A percentile compares a stretch with the other conserved stretches of the same genome.
These are phyloP conservation scores for Paxillus ammoniavirescens DNA, from an alignment of 768 basidiomycete genomes.

Conservation along the genomic window DNA sequence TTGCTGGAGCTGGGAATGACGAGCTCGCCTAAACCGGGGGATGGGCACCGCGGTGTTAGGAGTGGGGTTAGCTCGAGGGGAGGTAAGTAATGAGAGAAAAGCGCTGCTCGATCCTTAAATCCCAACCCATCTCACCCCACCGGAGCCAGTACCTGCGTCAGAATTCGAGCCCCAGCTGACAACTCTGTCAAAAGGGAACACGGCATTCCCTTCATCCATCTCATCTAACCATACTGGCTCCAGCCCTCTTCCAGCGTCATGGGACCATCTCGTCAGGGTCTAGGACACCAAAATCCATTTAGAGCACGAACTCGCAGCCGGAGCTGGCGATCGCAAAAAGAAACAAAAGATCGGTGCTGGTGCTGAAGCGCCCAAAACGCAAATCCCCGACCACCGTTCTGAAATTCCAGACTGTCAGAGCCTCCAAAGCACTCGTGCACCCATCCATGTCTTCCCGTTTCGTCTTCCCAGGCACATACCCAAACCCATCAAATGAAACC, in stretches of 20 bases:
- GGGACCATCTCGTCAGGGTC: slow-evolving; percentile 84
- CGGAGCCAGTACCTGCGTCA: no score
- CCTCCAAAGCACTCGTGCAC: slow-evolving; percentile 69
- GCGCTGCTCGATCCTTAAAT: neutral
- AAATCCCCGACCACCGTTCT: slow-evolving; percentile 74
- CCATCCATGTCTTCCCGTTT: slow-evolving; percentile 68
- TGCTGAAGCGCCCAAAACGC: slow-evolving; percentile 42
- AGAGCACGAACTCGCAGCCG: slow-evolving; percentile 54
- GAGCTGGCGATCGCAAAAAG: slow-evolving; percentile 47
- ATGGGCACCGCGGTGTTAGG: neutral
- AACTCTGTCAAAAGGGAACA: no score
- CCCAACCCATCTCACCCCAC: no score
- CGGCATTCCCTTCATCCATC: slow-evolving; percentile 73
- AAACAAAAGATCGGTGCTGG: slow-evolving; percentile 51
- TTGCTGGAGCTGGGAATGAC: no score
- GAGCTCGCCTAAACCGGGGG: no score
- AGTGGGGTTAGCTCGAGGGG: no score
- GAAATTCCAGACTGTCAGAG: slow-evolving; percentile 79
- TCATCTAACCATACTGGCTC: slow-evolving; percentile 51
- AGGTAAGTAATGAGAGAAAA: no score
- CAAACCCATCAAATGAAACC: neutral
- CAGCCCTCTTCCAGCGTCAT: slow-evolving; percentile 77
- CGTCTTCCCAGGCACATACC: slow-evolving; percentile 17
- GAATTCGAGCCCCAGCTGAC: no score
- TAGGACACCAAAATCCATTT: slow-evolving; percentile 69